Percentiles rank a stretch among this genome's conserved stretches.
Conservation (phyloP, 257 asterid species). For the Solanum pinnatisectum region DNA sequence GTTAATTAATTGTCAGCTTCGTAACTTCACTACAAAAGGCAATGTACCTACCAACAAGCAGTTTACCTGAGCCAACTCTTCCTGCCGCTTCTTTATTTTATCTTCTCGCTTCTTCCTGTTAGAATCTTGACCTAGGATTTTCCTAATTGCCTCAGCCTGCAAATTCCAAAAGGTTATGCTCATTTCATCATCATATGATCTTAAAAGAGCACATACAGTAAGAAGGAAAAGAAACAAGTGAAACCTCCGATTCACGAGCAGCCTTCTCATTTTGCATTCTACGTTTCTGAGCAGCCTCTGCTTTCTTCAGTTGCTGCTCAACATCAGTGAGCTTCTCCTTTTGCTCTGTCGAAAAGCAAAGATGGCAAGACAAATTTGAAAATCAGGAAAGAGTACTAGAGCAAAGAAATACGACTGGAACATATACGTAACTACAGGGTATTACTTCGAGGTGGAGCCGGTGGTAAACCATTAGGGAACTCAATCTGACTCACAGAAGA, state of each 20-base stretch:
- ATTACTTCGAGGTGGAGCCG: slow-evolving; percentile 38
- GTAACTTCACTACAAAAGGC: background rate
- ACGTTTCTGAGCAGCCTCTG: slow-evolving; percentile 42
- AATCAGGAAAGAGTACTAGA: background rate
- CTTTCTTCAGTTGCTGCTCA: slow-evolving; percentile 41
- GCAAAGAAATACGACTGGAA: background rate
- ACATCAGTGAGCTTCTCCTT: slow-evolving; percentile 36
- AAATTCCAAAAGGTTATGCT: background rate
- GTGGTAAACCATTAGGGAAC: slow-evolving; percentile 43
- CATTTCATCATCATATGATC: background rate
- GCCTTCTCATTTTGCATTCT: slow-evolving; percentile 41
- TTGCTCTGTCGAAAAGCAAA: slow-evolving; percentile 21
- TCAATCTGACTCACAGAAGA: slow-evolving; percentile 21
- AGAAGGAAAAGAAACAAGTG: background rate
- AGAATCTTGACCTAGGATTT: slow-evolving; percentile 94
- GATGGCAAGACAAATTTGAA: background rate
- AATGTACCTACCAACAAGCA: background rate
- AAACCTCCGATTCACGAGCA: slow-evolving; percentile 36
- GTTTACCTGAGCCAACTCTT: slow-evolving; percentile 86
- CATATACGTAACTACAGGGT: background rate
- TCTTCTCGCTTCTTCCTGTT: slow-evolving; percentile 93
- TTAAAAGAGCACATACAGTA: background rate
- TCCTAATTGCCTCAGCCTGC: slow-evolving; percentile 70
- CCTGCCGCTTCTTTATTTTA: slow-evolving; percentile 80
- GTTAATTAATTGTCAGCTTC: background rate